Evolutionary conservation across 2,329 filamentous ascomycete genomes (phyloP), one percentile per base, ranked within the genome.

Genomic region (Fusarium austroafricanum): DNA sequence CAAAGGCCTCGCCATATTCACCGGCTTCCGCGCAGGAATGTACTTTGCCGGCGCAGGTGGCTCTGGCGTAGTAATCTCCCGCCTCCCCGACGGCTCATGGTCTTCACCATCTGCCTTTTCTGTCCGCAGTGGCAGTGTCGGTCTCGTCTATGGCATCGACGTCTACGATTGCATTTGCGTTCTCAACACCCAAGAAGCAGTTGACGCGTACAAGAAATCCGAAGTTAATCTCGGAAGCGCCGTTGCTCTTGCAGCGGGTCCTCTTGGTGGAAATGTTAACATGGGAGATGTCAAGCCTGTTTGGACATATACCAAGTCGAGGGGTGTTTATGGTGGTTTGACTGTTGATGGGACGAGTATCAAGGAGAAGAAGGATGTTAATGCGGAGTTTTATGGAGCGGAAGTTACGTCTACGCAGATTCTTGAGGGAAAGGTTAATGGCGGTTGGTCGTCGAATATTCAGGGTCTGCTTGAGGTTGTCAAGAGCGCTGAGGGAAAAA

Each of bases 11-110:
- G 59, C 59, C 0, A 55, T 62, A 1, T 62, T 62, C 8, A 62
- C 57, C 0, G 59, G 59, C 3, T 62, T 62, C n/a, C 37, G 59
- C 28, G 59, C 59, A 17, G 59, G 59, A 2, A 62, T 62, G 59
- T 62, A 62, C 6, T 62, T 62, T 0, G 59, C 59, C 0, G 59
- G 59, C 1, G 59, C 59, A 15, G 59, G 59, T 0, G 57, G 59
- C 1, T 62, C 57, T 10, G 59, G 59, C 5, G 17, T 62, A 12
- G 57, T 47, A 1, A 62, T 55, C 0, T 47, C 57, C 2, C 47
- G 59, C 0, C 20, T 62, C 1, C 12, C 49, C 14, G 42, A 62
- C 2, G 49, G 49, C 2, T 33, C 59, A 1, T 62, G 57, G 59
- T 62, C 59, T 0, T 15, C 47, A 0, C 59, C 59, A 2, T 62